Base-by-base conservation (phyloP, 345 rosid genomes). In the Aquilaria malaccensis region DNA sequence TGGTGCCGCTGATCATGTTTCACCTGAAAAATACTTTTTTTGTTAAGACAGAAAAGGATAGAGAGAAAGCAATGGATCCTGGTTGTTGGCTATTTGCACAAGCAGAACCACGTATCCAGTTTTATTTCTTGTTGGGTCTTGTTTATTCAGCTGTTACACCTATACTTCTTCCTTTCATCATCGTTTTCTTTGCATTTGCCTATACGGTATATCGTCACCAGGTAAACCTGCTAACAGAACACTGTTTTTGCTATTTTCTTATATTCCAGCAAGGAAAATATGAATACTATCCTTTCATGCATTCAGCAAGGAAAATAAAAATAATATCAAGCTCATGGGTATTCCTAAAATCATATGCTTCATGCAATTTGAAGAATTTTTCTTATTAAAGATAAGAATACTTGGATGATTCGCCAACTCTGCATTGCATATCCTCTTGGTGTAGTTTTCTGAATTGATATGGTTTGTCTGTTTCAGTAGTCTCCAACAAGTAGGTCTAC, bases 31-130 rank as follows among this genome's bases (percentile, higher is more conserved):
- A 90, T 63, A 63, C 84, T 11, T 87, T 94, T 48, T 72, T 94
- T 67, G 99, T 90, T 53, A 94, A 88, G 83, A 90, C 96, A 46
- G 97, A 88, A 68, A 80, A 79, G 62, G 99, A 94, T 58, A 83
- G 96, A 51, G 95, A 94, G 14, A 76, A 83, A 65, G 97, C 95
- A 57, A 94, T 88, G 97, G 96, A 93, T 74, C 91, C 99, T 3
- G 99, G 99, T 60, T 77, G 78, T 79, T 52, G 84, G 11, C 80
- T 68, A 66, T 90, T 89, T 33, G 79, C 92, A 10, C 77, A 66
- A 62, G 70, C 76, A 49, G 99, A 93, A 64, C 99, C 99, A 62
- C 78, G 87, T 43, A 81, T 89, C 49, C 99, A 93, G 63, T 79
- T 93, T 55, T 93, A 89, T 52, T 83, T 93, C 79, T 76, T 93